Evolutionary conservation across 2,329 filamentous ascomycete genomes (phyloP), one percentile per base, ranked within the genome.

Genomic region (Beauveria pseudobassiana): DNA sequence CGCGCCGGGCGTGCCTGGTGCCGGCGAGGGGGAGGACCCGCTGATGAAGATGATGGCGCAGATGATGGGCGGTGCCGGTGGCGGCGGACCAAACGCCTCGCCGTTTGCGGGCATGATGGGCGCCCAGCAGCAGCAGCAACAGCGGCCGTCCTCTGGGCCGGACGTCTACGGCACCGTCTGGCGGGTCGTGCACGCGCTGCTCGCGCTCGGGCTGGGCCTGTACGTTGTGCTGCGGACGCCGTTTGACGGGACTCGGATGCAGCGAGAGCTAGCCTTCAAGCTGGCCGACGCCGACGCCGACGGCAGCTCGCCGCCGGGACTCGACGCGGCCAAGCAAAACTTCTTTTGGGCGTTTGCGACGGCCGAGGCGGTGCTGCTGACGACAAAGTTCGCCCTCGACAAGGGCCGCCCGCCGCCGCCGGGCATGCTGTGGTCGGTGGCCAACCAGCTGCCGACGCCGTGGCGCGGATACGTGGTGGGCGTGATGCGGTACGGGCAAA

Each of bases 261-360:
- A 86, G 68, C 83, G 89, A 34, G 80, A 84, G 60, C 73, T 77
- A 34, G 71, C 74, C 5, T 62, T 55, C 7, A 40, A 48, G 18
- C 38, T 10, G 69, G 69, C 22, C 66, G 57, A 34, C 20, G 22
- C 26, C 8, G 16, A 20, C 7, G 55, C 16, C 2, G 54, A 34
- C 42, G 42, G 8, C 12, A 10, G 8, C 16, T 16, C 28, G 26
- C 26, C 18, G 8, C 9, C 5, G 8, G 71, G 71, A 46, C 63
- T 70, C 24, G 72, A 74, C 62, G 71, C 67, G 54, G 72, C 69
- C 49, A 73, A 70, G 65, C 68, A 64, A 52, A 57, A 75, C 24
- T 87, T 92, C 74, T 92, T 93, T 74, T 91, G 87, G 78, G 81
- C 89, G n/a, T 95, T 93, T 71, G 87, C 89, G 6, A 91, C 89